Evolutionary conservation across 1,284 basidiomycete genomes (phyloP).

Genomic region (Ganoderma boninense): DNA sequence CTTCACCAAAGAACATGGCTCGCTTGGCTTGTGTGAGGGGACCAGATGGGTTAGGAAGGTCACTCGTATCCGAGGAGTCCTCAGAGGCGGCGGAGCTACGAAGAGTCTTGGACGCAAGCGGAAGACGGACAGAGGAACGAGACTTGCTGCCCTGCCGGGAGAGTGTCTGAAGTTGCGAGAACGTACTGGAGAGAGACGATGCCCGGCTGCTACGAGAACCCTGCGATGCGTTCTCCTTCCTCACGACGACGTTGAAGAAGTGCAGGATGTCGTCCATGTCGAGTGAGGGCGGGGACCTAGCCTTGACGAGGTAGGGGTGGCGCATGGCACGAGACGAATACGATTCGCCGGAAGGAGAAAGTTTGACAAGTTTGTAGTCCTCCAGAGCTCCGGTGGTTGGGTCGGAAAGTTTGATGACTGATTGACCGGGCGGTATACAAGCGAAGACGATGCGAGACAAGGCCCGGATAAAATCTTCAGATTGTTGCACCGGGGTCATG

Average conservation of each 20-base stretch:
- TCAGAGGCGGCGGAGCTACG: not conserved
- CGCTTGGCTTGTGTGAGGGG: constrained; percentile 6
- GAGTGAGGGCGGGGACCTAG: not conserved
- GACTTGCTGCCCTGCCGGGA: constrained; percentile 5
- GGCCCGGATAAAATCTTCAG: constrained; percentile 12
- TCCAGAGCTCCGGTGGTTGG: constrained; percentile 22
- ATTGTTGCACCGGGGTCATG: constrained; percentile 3
- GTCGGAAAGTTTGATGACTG: constrained; percentile 25
- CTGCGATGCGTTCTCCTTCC: constrained; percentile 6
- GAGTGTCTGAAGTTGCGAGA: not conserved
- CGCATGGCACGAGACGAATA: not conserved
- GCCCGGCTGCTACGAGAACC: not conserved
- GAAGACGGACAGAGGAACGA: not conserved
- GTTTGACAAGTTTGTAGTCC: constrained; percentile 24
- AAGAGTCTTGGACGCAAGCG: not conserved
- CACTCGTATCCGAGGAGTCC: not conserved
- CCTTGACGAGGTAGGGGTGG: not conserved
- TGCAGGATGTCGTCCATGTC: constrained; percentile 6
- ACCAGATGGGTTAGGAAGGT: not conserved
- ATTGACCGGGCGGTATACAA: constrained; percentile 16
- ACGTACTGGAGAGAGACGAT: not conserved
- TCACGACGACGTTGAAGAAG: not conserved
- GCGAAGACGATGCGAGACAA: constrained; percentile 26
- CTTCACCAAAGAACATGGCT: not conserved
- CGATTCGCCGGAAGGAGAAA: constrained; percentile 3